phyloP scores from a whole-genome alignment of 2,329 filamentous ascomycete species.

The Diaporthe nobilis region DNA sequence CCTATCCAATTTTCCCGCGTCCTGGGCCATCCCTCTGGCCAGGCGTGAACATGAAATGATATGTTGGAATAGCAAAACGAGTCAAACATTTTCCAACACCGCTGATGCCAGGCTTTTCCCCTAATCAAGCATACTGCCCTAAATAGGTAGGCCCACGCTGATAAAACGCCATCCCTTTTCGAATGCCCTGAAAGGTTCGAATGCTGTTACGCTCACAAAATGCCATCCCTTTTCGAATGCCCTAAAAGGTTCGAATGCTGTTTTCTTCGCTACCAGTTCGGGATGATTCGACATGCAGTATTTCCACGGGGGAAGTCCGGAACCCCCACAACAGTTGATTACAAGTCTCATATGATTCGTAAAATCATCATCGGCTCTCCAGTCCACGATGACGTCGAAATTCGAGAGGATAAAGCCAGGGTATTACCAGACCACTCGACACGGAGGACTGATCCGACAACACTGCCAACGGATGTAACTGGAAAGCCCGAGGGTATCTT shows the following conservation, averaged over 20 bases:
- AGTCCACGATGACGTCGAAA: background rate
- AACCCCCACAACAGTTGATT: background rate
- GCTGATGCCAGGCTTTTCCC: constrained; percentile 14
- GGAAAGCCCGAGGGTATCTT: background rate
- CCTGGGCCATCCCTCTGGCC: background rate
- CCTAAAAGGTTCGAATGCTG: constrained; percentile 31
- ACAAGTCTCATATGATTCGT: background rate
- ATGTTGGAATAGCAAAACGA: background rate
- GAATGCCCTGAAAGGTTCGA: constrained; percentile 31
- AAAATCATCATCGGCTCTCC: background rate
- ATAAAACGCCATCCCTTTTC: constrained; percentile 18
- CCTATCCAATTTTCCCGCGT: background rate
- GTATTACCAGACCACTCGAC: background rate
- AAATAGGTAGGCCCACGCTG: background rate
- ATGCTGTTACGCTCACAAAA: background rate
- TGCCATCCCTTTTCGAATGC: constrained; percentile 16
- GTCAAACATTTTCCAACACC: constrained; percentile 7
- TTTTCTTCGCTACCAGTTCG: constrained; percentile 22
- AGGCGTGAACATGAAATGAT: background rate
- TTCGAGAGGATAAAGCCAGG: background rate
- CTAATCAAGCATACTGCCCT: background rate
- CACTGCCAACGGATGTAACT: background rate
- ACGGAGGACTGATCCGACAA: background rate
- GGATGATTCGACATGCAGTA: constrained; percentile 21
- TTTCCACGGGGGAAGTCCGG: background rate